phyloP scores from a whole-genome alignment of 1,284 basidiomycete genomes.

The Macrocystidia cucumis region DNA sequence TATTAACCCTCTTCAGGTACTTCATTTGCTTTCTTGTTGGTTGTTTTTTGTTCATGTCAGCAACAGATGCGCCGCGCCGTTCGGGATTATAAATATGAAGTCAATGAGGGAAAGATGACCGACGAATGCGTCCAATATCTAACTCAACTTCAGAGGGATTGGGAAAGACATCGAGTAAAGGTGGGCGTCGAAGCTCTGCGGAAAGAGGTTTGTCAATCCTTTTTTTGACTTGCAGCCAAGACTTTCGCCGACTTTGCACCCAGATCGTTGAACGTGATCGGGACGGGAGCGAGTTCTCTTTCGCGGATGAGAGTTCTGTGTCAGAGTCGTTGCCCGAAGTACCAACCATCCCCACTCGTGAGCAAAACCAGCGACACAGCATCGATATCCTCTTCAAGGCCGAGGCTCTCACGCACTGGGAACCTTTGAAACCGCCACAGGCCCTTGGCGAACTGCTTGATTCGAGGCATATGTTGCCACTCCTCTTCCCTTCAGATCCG shows the following conservation, averaged over 20 bases:
- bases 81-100: slow-evolving; percentile 92
- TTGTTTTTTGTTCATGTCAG: slow-evolving; percentile 7
- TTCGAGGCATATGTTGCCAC: slow-evolving; percentile 87
- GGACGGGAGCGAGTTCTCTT: slow-evolving; percentile 48
- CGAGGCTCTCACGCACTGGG: slow-evolving; percentile 62
- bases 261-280: slow-evolving; percentile 63
- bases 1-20: slow-evolving; percentile 87
- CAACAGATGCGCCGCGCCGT: slow-evolving; percentile 84
- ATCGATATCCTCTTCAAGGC: slow-evolving; percentile 78
- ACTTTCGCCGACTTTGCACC: no score
- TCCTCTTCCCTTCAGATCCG: slow-evolving; percentile 77
- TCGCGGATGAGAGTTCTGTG: slow-evolving; percentile 31
- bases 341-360: slow-evolving; percentile 26
- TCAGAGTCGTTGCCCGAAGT: slow-evolving; percentile 20
- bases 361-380: slow-evolving; percentile 37
- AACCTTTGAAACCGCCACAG: slow-evolving; percentile 69
- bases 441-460: slow-evolving; percentile 85
- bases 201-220: slow-evolving; percentile 49
- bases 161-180: slow-evolving; percentile 86
- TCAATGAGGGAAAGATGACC: slow-evolving; percentile 87
- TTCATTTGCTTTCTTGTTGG: slow-evolving; percentile 6
- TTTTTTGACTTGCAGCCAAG: no score
- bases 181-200: slow-evolving; percentile 73
- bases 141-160: slow-evolving; percentile 90
- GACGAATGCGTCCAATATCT: slow-evolving; percentile 95